Conservation (phyloP, 495 filamentous ascomycete genomes). For the Rusavskia elegans region DNA sequence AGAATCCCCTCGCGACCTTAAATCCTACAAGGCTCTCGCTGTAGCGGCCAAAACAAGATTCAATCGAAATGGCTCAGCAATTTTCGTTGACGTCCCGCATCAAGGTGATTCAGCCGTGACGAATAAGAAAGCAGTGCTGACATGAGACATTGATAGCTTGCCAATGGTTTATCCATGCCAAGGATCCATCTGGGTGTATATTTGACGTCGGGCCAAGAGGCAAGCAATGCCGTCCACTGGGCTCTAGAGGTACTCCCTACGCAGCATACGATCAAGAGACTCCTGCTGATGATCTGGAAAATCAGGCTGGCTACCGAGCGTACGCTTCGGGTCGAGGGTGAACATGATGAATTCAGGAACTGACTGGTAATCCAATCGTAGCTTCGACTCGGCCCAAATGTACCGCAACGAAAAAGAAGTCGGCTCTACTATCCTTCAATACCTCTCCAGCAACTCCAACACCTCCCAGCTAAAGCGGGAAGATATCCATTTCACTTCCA, state of each 20-base stretch:
- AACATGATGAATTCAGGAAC: too few species aligned
- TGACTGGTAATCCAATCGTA: conserved; percentile 1
- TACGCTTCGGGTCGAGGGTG: not conserved
- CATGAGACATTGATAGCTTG: conserved; percentile 21
- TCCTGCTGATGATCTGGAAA: not conserved
- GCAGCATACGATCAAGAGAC: not conserved
- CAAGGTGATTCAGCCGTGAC: not conserved
- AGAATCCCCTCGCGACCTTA: too few species aligned
- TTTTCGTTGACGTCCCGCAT: conserved; percentile 1
- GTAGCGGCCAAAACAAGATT: too few species aligned
- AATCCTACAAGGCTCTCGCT: too few species aligned
- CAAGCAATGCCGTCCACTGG: conserved; percentile 27
- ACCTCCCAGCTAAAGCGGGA: conserved; percentile 30
- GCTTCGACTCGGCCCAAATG: conserved; percentile 47
- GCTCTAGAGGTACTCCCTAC: conserved; percentile 23
- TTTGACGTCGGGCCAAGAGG: conserved; percentile 36
- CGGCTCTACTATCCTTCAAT: conserved; percentile 38
- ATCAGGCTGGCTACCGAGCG: conserved; percentile 17
- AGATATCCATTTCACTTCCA: conserved; percentile 54
- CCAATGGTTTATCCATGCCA: conserved; percentile 44
- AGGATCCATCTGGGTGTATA: conserved; percentile 54
- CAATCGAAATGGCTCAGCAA: not conserved
- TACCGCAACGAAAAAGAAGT: conserved; percentile 48
- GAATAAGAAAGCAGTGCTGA: not conserved
- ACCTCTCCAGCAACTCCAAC: conserved; percentile 26